Conservation (phyloP, 805 yeast genomes). For the Candida xyloterini region DNA sequence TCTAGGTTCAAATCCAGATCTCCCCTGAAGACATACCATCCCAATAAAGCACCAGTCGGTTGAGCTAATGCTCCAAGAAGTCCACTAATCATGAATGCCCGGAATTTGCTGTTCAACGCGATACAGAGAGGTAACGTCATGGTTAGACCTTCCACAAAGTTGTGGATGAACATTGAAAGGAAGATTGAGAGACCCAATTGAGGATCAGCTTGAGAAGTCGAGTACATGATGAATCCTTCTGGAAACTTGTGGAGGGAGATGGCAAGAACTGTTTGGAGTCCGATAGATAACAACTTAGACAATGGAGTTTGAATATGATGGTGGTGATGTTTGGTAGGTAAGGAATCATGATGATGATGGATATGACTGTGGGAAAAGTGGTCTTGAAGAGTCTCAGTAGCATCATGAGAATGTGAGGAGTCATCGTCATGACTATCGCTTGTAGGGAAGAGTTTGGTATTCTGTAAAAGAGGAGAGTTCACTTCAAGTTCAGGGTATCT, state of each 20-base stretch:
- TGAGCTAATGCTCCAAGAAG: conserved; percentile 80
- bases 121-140: conserved; percentile 89
- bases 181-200: conserved; percentile 77
- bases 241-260: conserved; percentile 89
- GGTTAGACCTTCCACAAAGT: conserved; percentile 90
- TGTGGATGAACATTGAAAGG: conserved; percentile 81
- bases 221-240: conserved; percentile 88
- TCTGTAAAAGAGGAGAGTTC: conserved; percentile 30
- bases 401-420: not conserved
- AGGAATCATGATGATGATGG: conserved; percentile 14
- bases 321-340: conserved; percentile 49
- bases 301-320: conserved; percentile 78
- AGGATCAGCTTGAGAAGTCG: conserved; percentile 67
- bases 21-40: conserved; percentile 46
- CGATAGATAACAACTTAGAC: conserved; percentile 78
- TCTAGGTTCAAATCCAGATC: conserved; percentile 35
- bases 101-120: conserved; percentile 57
- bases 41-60: conserved; percentile 83
- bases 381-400: not conserved
- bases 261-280: conserved; percentile 86
- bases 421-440: not conserved
- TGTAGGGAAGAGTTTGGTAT: conserved; percentile 1
- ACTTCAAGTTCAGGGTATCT: conserved; percentile 32
- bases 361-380: conserved; percentile 14
- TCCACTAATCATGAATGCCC: conserved; percentile 65